Evolutionary conservation across 23 red algal species (phyloP).

Genomic region (Agarophyton chilense): DNA sequence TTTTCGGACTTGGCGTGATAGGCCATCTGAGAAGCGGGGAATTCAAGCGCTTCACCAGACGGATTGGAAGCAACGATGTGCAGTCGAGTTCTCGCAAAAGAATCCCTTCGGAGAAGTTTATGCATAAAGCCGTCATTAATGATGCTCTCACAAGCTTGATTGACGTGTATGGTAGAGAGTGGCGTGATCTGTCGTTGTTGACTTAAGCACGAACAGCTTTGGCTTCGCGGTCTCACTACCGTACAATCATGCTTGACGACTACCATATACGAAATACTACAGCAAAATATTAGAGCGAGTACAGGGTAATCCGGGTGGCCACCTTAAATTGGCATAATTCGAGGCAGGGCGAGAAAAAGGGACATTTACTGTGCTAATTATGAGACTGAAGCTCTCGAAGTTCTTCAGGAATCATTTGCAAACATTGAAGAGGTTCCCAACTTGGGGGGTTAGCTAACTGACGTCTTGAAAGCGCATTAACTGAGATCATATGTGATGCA

Average conservation of each 20-base stretch:
- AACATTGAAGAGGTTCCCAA: slow-evolving; percentile 69
- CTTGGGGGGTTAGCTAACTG: slow-evolving; percentile 65
- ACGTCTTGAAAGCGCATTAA: slow-evolving; percentile 31
- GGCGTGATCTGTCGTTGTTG: slow-evolving; percentile 6
- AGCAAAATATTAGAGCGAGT: too few relatives aligned
- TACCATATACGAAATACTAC: slow-evolving; percentile 52
- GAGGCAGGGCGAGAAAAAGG: background rate
- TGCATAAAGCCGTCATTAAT: background rate
- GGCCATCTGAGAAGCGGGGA: slow-evolving; percentile 14
- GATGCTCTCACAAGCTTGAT: slow-evolving; percentile 49
- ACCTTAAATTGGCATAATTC: slow-evolving; percentile 40
- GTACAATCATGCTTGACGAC: slow-evolving; percentile 78
- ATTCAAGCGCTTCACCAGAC: background rate
- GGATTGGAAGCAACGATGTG: background rate
- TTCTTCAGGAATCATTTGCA: slow-evolving; percentile 71
- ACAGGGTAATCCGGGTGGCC: slow-evolving; percentile 39
- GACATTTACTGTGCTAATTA: background rate
- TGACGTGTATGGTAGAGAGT: slow-evolving; percentile 42
- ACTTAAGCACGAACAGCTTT: slow-evolving; percentile 73
- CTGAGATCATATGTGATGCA: slow-evolving; percentile 70
- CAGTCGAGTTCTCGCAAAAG: background rate
- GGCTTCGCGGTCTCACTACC: slow-evolving; percentile 47
- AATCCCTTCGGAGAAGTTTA: slow-evolving; percentile 16
- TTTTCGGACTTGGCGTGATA: slow-evolving; percentile 63
- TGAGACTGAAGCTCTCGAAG: slow-evolving; percentile 38